Base-by-base conservation (phyloP, 192 early-diverging fungal species). In the Coemansia asiatica region DNA sequence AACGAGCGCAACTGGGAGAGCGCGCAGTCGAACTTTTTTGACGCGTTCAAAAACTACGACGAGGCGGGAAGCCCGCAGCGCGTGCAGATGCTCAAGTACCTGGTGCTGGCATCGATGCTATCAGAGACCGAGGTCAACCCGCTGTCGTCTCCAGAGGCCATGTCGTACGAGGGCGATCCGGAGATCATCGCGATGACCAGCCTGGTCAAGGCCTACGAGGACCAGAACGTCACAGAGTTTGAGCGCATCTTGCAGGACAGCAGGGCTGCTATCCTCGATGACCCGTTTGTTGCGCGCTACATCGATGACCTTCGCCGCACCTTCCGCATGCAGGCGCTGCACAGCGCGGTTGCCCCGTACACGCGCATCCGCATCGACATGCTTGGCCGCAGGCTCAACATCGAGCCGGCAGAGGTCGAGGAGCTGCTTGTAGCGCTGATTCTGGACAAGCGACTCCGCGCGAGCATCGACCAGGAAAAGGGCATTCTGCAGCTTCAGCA, bases 41-140 rank as follows among this genome's bases (percentile, higher is more conserved):
- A 97, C 57, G 92, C 95, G 5, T 98, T 98, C 82, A 95, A 95
- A 58, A 95, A 95, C 68, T 98, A 95, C 75, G 95, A 98, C 68
- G 96, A 98, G 73, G 94, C 96, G 0, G 96, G 96, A 44, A 92
- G 89, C 67, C 88, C 86, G 18, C 94, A 94, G 70, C 90, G 96
- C 59, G 94, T 98, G 49, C 87, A 90, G 60, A 93, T 94, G 29
- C 83, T 98, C 35, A 96, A 97, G 86, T 94, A 98, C 75, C 81
- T 98, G 35, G 94, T 97, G 0, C 69, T 98, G 62, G 95, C 96
- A 18, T 95, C 94, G 67, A 97, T 98, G 95, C 81, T 98, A 63
- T 94, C 92, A 68, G 92, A 96, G 72, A 94, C 90, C 18, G 85
- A 93, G 66, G 95, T 98, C 82, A 96, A 97, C 71, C 95, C 94